Evolutionary conservation across 225 moss, liverwort and hornwort species (phyloP).

Genomic region (Pleurozium schreberi): DNA sequence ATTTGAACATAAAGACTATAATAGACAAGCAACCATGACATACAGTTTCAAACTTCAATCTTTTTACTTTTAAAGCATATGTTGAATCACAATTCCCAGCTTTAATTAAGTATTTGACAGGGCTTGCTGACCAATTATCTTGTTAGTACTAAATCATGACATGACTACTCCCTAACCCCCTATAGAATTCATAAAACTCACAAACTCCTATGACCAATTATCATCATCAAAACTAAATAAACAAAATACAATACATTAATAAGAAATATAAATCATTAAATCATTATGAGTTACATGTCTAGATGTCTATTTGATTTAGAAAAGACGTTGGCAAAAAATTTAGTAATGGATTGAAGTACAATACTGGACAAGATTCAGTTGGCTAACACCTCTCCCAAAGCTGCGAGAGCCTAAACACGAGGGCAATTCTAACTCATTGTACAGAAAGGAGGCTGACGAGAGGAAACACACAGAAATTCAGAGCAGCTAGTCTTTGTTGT

Average conservation of each 20-base stretch:
- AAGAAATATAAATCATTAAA: background rate
- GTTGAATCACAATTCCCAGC: too few relatives aligned
- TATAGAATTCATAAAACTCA: background rate
- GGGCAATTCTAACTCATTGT: background rate
- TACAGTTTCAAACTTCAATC: background rate
- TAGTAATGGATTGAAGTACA: background rate
- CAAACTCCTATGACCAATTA: background rate
- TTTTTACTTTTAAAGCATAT: background rate
- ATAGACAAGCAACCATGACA: background rate
- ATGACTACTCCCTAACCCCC: background rate
- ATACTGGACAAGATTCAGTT: background rate
- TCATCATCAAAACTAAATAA: background rate
- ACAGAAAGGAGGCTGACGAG: background rate
- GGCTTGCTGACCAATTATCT: background rate
- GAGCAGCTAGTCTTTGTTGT: background rate
- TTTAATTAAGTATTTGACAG: background rate
- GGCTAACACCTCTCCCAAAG: background rate
- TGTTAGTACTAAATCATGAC: background rate
- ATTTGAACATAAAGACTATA: background rate
- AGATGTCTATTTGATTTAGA: background rate
- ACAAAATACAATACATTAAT: background rate
- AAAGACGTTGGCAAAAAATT: background rate
- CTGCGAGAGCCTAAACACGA: background rate
- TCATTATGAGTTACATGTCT: background rate
- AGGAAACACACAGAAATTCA: background rate